Evolutionary conservation across 2,329 filamentous ascomycete species (phyloP).

Genomic region (Myriosclerotinia scirpicola): DNA sequence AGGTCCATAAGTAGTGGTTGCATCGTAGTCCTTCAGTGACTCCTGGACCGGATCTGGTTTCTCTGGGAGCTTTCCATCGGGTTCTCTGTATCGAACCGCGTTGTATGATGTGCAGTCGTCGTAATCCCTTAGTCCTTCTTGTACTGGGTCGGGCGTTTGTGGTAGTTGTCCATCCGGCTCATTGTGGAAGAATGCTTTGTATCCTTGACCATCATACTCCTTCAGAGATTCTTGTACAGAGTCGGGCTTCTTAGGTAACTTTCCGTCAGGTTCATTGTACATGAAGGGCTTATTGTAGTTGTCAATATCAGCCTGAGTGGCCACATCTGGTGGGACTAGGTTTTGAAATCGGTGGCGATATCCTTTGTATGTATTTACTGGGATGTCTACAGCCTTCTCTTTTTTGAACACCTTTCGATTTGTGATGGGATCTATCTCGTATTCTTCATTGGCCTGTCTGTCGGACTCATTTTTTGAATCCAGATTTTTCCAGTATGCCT

Average conservation of each 20-base stretch:
- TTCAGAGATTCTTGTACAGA: slow-evolving; percentile 43
- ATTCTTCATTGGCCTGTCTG: slow-evolving; percentile 36
- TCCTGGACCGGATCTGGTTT: slow-evolving; percentile 41
- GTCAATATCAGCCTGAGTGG: slow-evolving; percentile 21
- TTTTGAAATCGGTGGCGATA: slow-evolving; percentile 43
- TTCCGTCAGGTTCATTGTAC: slow-evolving; percentile 45
- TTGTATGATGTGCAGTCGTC: slow-evolving; percentile 29
- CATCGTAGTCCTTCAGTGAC: slow-evolving; percentile 36
- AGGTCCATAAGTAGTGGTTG: slow-evolving; percentile 26
- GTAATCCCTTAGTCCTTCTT: slow-evolving; percentile 40
- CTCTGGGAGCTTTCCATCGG: slow-evolving; percentile 32
- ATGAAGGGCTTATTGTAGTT: slow-evolving; percentile 40
- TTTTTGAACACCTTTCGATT: slow-evolving; percentile 50
- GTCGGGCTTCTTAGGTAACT: slow-evolving; percentile 29
- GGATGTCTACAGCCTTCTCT: slow-evolving; percentile 25
- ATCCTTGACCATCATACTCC: slow-evolving; percentile 42
- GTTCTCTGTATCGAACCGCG: slow-evolving; percentile 34
- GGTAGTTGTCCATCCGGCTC: slow-evolving; percentile 34
- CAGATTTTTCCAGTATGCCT: slow-evolving; percentile 5
- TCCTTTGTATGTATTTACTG: slow-evolving; percentile 40
- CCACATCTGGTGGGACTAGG: slow-evolving; percentile 33
- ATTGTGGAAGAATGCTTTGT: slow-evolving; percentile 33
- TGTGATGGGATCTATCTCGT: slow-evolving; percentile 58
- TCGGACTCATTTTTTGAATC: slow-evolving; percentile 3
- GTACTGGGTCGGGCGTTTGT: slow-evolving; percentile 37